A percentile compares a stretch with the other conserved stretches of the same genome.
These are phyloP conservation scores for Nothopassalora personata DNA, from an alignment of 2,329 filamentous ascomycete genomes.

Conservation along the genomic window DNA sequence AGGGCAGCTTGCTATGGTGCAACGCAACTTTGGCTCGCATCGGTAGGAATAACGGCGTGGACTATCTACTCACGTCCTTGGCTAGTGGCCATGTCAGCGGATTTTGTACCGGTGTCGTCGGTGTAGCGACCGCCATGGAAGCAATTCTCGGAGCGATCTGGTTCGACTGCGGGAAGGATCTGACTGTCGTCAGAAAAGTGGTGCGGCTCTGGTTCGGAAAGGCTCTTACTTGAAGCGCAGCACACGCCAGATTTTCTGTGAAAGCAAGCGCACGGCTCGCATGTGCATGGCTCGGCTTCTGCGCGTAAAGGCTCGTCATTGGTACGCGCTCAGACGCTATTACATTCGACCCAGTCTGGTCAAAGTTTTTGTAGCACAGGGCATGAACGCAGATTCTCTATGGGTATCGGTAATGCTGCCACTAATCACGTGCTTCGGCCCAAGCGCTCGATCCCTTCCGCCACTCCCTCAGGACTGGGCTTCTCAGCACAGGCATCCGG, in stretches of 20 bases:
- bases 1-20: neutral
- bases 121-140: neutral
- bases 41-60: neutral
- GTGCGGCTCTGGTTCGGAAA: neutral
- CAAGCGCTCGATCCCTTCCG: constrained; percentile 54
- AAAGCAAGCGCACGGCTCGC: neutral
- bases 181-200: neutral
- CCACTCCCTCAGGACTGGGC: constrained; percentile 76
- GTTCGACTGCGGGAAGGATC: neutral
- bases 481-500: constrained; percentile 75
- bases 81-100: neutral
- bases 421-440: constrained; percentile 1
- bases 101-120: neutral
- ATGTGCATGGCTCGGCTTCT: neutral
- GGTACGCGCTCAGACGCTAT: neutral
- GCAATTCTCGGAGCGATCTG: neutral
- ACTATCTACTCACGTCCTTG: neutral
- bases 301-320: neutral
- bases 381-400: neutral
- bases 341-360: neutral
- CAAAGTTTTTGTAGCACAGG: neutral
- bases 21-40: neutral
- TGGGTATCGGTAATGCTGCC: constrained; percentile 5
- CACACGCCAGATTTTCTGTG: neutral
- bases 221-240: neutral